Evolutionary conservation across 257 asterid species (phyloP).

Genomic region (Rauvolfia tetraphylla): DNA sequence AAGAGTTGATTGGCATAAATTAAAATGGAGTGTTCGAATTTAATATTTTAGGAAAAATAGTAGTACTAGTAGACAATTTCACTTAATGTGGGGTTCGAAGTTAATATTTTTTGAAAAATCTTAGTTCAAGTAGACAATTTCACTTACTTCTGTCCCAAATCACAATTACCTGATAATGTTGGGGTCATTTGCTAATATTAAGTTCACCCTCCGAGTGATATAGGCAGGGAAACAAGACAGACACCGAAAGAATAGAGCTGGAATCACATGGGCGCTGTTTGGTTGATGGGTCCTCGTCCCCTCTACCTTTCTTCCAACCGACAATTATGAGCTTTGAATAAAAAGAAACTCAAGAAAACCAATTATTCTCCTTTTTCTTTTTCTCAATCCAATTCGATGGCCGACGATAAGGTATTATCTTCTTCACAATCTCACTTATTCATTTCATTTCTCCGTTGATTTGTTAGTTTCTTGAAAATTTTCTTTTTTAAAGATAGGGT

Average conservation of each 20-base stretch:
- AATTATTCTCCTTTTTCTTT: slow-evolving; percentile 14
- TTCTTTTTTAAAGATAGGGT: slow-evolving; percentile 26
- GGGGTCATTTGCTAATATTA: neutral
- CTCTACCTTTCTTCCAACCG: slow-evolving; percentile 49
- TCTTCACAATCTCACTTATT: slow-evolving; percentile 10
- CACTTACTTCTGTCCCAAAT: neutral
- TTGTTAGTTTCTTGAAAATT: neutral
- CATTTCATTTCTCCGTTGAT: slow-evolving; percentile 11
- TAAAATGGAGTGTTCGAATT: too few species aligned
- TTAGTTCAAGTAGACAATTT: neutral
- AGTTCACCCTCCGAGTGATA: neutral
- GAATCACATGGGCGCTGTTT: slow-evolving; percentile 76
- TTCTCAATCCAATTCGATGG: slow-evolving; percentile 20
- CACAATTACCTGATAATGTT: neutral
- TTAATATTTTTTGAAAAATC: too few species aligned
- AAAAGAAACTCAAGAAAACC: slow-evolving; percentile 23
- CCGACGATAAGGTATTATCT: slow-evolving; percentile 22
- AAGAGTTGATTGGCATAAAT: too few species aligned
- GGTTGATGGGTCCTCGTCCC: slow-evolving; percentile 43
- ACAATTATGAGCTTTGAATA: slow-evolving; percentile 54
- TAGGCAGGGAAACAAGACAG: neutral
- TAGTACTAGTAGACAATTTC: too few species aligned
- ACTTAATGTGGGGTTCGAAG: too few species aligned
- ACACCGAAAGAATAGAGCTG: slow-evolving; percentile 37
- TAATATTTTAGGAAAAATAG: too few species aligned